Percentiles rank a stretch among this genome's conserved stretches.
These are phyloP conservation scores for Coccomyxa subellipsoidea DNA, from an alignment of 163 green algal genomes.

Conservation along the genomic window DNA sequence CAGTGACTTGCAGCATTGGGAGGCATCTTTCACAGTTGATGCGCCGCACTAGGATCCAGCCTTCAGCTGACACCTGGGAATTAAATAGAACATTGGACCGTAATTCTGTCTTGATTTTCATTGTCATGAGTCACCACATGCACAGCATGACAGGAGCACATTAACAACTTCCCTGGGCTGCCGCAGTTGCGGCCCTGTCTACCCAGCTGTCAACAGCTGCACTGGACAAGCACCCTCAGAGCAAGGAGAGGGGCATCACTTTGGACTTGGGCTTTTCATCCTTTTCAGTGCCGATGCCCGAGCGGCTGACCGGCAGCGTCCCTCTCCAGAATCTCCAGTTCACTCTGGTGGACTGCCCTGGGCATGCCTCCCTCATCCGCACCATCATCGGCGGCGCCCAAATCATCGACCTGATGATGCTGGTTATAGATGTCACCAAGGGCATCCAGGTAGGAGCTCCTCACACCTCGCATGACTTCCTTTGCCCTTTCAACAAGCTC, in stretches of 20 bases:
- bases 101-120: too few relatives aligned
- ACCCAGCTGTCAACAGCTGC: slow-evolving; percentile 88
- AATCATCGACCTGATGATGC: slow-evolving; percentile 96
- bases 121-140: too few relatives aligned
- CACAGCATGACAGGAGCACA: background rate
- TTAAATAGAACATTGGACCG: background rate
- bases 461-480: too few relatives aligned
- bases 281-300: slow-evolving; percentile 69
- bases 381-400: slow-evolving; percentile 89
- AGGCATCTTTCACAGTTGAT: background rate
- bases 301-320: slow-evolving; percentile 27
- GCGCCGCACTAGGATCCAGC: background rate
- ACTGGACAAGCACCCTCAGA: slow-evolving; percentile 97
- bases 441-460: slow-evolving; percentile 42
- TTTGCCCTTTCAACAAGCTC: too few relatives aligned
- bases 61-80: background rate
- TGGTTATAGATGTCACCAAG: slow-evolving; percentile 94
- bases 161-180: too few relatives aligned
- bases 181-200: slow-evolving; percentile 82
- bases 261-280: slow-evolving; percentile 96
- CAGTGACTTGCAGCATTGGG: background rate
- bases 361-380: slow-evolving; percentile 88
- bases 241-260: slow-evolving; percentile 90
- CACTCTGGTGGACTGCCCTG: slow-evolving; percentile 96
- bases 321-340: slow-evolving; percentile 60